Evolutionary conservation across 169 alveolate genomes (phyloP).

Genomic region (Cryptosporidium muris): DNA sequence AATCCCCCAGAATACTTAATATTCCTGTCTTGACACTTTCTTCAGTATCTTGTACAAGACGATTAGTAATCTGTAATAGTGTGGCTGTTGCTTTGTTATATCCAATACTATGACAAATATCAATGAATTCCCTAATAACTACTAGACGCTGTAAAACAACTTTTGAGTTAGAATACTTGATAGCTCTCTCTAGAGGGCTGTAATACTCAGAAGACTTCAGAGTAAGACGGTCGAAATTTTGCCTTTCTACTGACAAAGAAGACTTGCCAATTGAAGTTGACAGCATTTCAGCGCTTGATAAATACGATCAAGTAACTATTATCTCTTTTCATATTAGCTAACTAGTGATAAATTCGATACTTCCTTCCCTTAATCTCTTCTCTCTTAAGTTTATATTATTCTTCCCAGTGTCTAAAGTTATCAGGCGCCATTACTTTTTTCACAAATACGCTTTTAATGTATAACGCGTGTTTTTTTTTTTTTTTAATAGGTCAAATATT

Average conservation of each 20-base stretch:
- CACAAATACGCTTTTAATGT: no score
- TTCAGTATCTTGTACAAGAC: constrained; percentile 49
- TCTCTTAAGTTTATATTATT: constrained; percentile 10
- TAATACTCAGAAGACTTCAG: constrained; percentile 36
- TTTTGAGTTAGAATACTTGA: constrained; percentile 54
- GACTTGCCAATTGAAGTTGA: not conserved
- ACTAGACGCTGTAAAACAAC: constrained; percentile 66
- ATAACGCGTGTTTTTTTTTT: no score
- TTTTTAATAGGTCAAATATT: no score
- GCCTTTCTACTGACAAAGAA: constrained; percentile 48
- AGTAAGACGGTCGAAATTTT: constrained; percentile 41
- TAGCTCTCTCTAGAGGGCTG: constrained; percentile 69
- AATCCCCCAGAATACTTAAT: constrained; percentile 67
- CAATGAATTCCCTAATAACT: constrained; percentile 61
- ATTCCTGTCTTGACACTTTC: constrained; percentile 60
- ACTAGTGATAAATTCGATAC: constrained; percentile 8
- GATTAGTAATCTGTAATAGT: constrained; percentile 22
- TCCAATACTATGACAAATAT: constrained; percentile 70
- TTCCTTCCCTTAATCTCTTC: not conserved
- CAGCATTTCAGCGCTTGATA: no score
- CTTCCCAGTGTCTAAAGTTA: not conserved
- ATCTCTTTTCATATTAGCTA: not conserved
- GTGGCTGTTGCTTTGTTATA: constrained; percentile 34
- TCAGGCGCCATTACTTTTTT: no score
- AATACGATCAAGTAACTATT: no score